Percentiles rank a stretch among this genome's conserved stretches.
Conservation (phyloP, 805 yeast species). For the Teunomyces panamensis region DNA sequence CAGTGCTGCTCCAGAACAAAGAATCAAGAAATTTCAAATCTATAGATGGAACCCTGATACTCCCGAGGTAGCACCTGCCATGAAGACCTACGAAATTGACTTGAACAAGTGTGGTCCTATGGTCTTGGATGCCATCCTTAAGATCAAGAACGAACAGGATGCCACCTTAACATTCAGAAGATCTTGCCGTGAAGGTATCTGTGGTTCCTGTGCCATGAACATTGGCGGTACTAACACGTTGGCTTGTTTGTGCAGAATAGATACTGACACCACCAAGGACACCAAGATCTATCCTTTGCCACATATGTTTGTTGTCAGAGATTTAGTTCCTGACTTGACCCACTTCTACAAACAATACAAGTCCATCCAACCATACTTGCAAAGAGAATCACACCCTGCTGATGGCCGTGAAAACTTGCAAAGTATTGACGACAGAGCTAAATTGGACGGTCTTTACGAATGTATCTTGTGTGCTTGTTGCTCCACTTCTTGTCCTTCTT, state of each 20-base stretch:
- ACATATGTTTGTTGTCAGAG: slow-evolving; percentile 96
- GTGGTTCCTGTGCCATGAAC: slow-evolving; percentile 99
- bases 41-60: slow-evolving; percentile 99
- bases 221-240: slow-evolving; percentile 96
- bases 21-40: slow-evolving; percentile 81
- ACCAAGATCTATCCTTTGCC: slow-evolving; percentile 94
- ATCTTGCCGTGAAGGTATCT: slow-evolving; percentile 98
- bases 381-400: slow-evolving; percentile 71
- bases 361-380: slow-evolving; percentile 95
- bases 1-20: slow-evolving; percentile 43
- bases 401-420: slow-evolving; percentile 95
- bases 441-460: slow-evolving; percentile 95
- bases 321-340: slow-evolving; percentile 95
- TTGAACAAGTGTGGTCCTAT: slow-evolving; percentile 94
- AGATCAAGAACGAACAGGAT: slow-evolving; percentile 96
- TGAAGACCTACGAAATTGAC: slow-evolving; percentile 82
- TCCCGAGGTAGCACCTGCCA: slow-evolving; percentile 85
- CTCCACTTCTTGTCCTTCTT: slow-evolving; percentile 97
- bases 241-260: slow-evolving; percentile 94
- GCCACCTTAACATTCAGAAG: slow-evolving; percentile 94
- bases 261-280: slow-evolving; percentile 69
- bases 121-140: slow-evolving; percentile 92
- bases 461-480: slow-evolving; percentile 98
- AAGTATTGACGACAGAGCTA: slow-evolving; percentile 87
- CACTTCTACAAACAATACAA: slow-evolving; percentile 98